Evolutionary conservation across 768 basidiomycete species (phyloP).

Genomic region (Xanthoconium stramineum): DNA sequence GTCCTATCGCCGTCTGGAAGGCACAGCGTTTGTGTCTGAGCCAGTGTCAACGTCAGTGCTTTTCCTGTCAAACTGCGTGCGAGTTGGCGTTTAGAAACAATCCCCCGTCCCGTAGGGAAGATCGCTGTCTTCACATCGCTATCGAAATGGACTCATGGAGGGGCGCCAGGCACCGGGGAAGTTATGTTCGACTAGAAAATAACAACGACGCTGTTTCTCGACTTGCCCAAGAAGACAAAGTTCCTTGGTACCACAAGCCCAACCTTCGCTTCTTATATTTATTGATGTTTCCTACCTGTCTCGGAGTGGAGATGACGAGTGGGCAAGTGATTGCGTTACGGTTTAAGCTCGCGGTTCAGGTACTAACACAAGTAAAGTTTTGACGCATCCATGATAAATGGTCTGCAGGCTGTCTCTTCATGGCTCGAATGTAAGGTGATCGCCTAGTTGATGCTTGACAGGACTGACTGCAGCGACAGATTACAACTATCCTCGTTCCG

Average conservation of each 20-base stretch:
- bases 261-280: conserved; percentile 55
- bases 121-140: not conserved
- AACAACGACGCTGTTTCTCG: conserved; percentile 9
- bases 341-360: not conserved
- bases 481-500: conserved; percentile 52
- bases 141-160: not conserved
- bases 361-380: conserved; percentile 8
- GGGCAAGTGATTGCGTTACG: conserved; percentile 4
- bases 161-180: not conserved
- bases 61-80: too few relatives aligned
- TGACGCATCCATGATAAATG: conserved; percentile 58
- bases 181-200: not conserved
- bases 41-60: too few relatives aligned
- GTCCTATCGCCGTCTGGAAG: not conserved
- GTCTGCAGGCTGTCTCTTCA: conserved; percentile 54
- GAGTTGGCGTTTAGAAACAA: too few relatives aligned
- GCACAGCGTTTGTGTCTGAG: not conserved
- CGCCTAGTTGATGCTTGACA: too few relatives aligned
- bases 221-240: conserved; percentile 37
- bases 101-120: too few relatives aligned
- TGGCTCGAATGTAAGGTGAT: conserved; percentile 49
- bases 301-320: conserved; percentile 13
- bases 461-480: conserved; percentile 30
- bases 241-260: conserved; percentile 60
- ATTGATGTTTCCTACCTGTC: conserved; percentile 44